Conservation (phyloP, 73 alveolate species). For the Tetrahymena elliotti region DNA sequence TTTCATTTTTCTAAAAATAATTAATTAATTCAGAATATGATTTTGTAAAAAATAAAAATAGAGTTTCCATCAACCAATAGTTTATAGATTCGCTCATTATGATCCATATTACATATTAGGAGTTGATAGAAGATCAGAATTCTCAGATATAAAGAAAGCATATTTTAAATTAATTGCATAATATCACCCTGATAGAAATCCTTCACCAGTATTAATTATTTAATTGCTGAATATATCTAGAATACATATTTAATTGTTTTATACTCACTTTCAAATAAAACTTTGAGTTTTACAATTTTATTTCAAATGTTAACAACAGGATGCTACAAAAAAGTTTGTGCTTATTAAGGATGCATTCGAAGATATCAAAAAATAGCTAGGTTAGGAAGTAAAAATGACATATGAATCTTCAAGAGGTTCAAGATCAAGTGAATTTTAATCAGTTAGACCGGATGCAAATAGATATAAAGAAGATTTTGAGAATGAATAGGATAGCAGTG, state of each 20-base stretch:
- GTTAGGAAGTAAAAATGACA: slow-evolving; percentile 25
- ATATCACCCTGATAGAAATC: slow-evolving; percentile 11
- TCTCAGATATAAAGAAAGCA: slow-evolving; percentile 2
- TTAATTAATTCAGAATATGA: no score
- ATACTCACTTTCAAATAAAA: no score
- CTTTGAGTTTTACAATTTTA: no score
- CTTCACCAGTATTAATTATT: not conserved
- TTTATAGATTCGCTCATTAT: not conserved
- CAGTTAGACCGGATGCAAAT: slow-evolving; percentile 6
- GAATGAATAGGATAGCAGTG: not conserved
- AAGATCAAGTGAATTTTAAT: not conserved
- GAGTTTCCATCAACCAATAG: not conserved
- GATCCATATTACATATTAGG: slow-evolving; percentile 15
- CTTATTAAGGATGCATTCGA: slow-evolving; percentile 19
- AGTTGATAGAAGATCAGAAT: not conserved
- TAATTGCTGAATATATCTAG: no score
- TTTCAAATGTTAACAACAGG: not conserved
- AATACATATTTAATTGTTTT: no score
- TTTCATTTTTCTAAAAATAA: no score
- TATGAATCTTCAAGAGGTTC: not conserved
- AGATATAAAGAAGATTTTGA: slow-evolving; percentile 6
- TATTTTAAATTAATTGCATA: slow-evolving; percentile 4
- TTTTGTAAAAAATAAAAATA: not conserved
- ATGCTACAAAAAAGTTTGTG: not conserved
- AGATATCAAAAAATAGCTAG: not conserved